These are phyloP conservation scores for Picea glauca DNA, from an alignment of 75 land plant species.

Conservation along the genomic window DNA sequence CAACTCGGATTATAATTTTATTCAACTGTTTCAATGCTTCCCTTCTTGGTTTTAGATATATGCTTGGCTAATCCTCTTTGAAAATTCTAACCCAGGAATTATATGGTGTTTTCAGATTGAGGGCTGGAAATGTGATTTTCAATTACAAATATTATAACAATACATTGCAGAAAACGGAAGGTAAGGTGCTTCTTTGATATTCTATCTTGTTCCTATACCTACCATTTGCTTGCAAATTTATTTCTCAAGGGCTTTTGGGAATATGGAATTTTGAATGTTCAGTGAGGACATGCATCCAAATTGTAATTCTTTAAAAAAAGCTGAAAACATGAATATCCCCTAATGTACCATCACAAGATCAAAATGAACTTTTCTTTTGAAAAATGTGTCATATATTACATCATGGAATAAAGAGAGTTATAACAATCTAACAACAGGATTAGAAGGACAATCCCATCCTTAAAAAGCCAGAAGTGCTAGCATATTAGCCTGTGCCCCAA, in stretches of 20 bases:
- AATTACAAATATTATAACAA: conserved; percentile 66
- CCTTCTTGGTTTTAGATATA: conserved; percentile 3
- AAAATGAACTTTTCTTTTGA: background rate
- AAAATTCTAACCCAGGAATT: background rate
- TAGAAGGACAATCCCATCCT: too few species aligned
- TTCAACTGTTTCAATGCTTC: background rate
- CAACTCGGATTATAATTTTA: background rate
- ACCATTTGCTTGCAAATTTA: background rate
- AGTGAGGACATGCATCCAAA: background rate
- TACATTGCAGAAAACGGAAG: conserved; percentile 70
- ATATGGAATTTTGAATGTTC: background rate
- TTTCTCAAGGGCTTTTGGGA: background rate
- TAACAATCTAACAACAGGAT: too few species aligned
- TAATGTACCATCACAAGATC: background rate
- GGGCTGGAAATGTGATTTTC: conserved; percentile 72
- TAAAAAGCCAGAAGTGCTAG: too few species aligned
- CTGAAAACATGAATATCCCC: background rate
- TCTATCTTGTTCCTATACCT: background rate
- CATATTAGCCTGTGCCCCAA: too few species aligned
- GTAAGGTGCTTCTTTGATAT: conserved; percentile 19
- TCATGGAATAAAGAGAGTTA: too few species aligned
- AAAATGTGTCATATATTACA: too few species aligned
- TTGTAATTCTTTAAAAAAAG: background rate
- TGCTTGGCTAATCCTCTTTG: background rate
- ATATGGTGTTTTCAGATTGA: conserved; percentile 38